These are phyloP conservation scores for Funneliformis mosseae DNA, from an alignment of 192 early-diverging fungal species.

Conservation along the genomic window DNA sequence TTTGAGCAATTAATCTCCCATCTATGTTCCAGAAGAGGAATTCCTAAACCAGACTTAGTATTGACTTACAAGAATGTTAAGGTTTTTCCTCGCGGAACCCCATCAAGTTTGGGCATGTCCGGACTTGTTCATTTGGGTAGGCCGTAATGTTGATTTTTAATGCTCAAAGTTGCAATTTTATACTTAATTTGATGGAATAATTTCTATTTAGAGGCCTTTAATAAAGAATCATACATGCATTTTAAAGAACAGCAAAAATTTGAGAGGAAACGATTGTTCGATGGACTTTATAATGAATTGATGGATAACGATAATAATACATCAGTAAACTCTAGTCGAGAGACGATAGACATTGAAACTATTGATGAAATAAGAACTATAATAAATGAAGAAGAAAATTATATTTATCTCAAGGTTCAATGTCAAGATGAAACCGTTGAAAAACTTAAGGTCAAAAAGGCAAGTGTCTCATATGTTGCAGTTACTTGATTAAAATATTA, in stretches of 20 bases:
- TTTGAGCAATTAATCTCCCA: constrained; percentile 27
- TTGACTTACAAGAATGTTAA: constrained; percentile 33
- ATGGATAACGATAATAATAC: background rate
- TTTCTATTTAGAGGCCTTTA: constrained; percentile 23
- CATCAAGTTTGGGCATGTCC: constrained; percentile 27
- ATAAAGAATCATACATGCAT: constrained; percentile 23
- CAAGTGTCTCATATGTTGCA: background rate
- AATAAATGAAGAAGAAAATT: background rate
- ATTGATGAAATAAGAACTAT: background rate
- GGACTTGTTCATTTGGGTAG: constrained; percentile 25
- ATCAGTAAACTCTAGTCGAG: background rate
- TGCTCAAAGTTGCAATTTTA: background rate
- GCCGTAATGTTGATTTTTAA: background rate
- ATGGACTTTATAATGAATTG: background rate
- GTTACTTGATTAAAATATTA: background rate
- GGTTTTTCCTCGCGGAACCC: constrained; percentile 33
- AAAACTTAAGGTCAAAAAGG: constrained; percentile 33
- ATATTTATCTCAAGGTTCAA: constrained; percentile 29
- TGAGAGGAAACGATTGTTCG: background rate
- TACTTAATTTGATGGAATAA: background rate
- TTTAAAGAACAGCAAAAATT: constrained; percentile 13
- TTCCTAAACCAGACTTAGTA: constrained; percentile 23
- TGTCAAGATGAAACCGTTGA: constrained; percentile 17
- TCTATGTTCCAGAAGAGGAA: constrained; percentile 12
- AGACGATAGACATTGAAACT: background rate